Evolutionary conservation across 768 basidiomycete species (phyloP), one percentile per base, ranked within the genome.

Genomic region (Coprinopsis sp.): DNA sequence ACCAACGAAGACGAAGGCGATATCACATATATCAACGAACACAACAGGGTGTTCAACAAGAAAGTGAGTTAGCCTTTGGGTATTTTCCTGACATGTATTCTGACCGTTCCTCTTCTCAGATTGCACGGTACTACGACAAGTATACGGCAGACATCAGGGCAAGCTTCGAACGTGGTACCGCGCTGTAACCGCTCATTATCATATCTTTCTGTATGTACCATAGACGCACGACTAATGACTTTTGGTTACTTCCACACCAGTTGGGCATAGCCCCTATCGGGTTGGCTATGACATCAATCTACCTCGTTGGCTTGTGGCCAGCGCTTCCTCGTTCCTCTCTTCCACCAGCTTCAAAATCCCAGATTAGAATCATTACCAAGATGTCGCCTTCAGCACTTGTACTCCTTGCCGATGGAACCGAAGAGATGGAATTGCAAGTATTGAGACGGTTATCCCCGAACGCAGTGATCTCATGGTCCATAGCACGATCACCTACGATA

Each of bases 11-110:
- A 90, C 42, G 87, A 94, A 51, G 93, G 90, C 44, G 94, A 97
- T 55, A 89, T 99, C 64, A 98, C 93, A 4, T 99, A 98, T 63
- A 99, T 99, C 78, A 99, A 99, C 74, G 91, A 98, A 66, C 85
- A 87, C 66, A 94, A 97, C 66, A 81, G 91, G 52, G 92, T 96
- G 37, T 98, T 96, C 78, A 96, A 97, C 79, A 93, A 92, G 71
- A 96, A 95, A 85, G 89, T 84, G 22, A 14, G 64, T 53, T 22
- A 6, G 18, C 30, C 22, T 10, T 36, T 11, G 24, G 25, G 24
- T 36, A 25, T 29, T 33, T 29, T 31, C 42, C 10, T 37, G 42
- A 16, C 7, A 14, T 37, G 7, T 25, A 34, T 19, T 21, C 16
- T 44, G n/a, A 28, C 24, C 27, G 19, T 33, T 36, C 48, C 24